These are phyloP conservation scores for Mortierella sp. DNA, from an alignment of 371 early-diverging fungal genomes.

Conservation along the genomic window DNA sequence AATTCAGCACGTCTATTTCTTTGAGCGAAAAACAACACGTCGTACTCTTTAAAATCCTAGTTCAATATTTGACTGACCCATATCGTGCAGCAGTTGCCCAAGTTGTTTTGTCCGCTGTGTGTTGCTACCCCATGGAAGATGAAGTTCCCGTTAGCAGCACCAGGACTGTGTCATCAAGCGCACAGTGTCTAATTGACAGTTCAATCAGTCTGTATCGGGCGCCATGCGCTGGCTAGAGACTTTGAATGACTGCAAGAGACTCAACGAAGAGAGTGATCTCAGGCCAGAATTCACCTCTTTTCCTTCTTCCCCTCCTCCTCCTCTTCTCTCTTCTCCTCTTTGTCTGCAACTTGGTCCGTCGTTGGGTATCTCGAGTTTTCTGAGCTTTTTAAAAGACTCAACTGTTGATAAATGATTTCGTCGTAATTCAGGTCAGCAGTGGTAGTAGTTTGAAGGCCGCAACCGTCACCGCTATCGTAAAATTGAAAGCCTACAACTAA, in stretches of 20 bases:
- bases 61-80: too few species aligned
- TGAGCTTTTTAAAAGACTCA: slow-evolving; percentile 3
- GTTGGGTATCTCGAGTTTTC: slow-evolving; percentile 2
- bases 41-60: too few species aligned
- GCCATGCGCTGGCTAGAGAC: background rate
- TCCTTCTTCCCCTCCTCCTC: too few species aligned
- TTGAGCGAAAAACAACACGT: too few species aligned
- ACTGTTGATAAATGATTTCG: slow-evolving; percentile 8
- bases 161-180: slow-evolving; percentile 12
- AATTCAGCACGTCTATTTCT: too few species aligned
- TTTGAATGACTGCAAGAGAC: background rate
- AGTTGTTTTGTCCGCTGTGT: slow-evolving; percentile 2
- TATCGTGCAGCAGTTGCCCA: background rate
- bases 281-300: background rate
- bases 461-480: background rate
- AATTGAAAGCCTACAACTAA: slow-evolving; percentile 9
- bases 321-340: background rate
- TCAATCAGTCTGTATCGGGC: too few species aligned
- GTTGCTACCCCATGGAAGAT: background rate
- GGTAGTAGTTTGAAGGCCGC: background rate
- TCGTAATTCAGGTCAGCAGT: too few species aligned
- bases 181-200: background rate
- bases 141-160: slow-evolving; percentile 2
- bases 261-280: background rate
- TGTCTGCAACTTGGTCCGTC: background rate